A percentile compares a stretch with the other conserved stretches of the same genome.
phyloP scores from a whole-genome alignment of 371 early-diverging fungal species.

The Mortierella sp. region DNA sequence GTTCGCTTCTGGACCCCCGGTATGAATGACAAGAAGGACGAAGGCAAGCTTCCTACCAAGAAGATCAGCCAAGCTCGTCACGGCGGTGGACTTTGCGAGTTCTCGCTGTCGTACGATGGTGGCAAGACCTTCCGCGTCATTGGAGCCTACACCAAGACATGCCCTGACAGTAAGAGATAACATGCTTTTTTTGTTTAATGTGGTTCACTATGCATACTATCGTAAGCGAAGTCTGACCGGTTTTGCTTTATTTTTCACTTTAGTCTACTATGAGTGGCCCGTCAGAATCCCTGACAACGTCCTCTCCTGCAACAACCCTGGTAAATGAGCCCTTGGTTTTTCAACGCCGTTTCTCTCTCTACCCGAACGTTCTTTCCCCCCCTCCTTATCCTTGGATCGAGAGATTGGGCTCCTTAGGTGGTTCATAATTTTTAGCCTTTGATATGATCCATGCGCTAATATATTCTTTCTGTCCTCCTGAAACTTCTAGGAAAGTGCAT shows the following conservation, averaged over 20 bases:
- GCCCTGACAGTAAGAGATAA: slow-evolving; percentile 60
- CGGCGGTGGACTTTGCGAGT: slow-evolving; percentile 78
- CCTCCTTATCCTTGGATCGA: too few species aligned
- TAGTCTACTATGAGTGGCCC: slow-evolving; percentile 40
- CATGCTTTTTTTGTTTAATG: too few species aligned
- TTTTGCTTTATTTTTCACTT: not conserved
- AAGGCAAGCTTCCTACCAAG: slow-evolving; percentile 16
- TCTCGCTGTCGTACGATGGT: slow-evolving; percentile 73
- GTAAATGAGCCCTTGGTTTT: slow-evolving; percentile 3
- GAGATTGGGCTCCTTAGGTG: too few species aligned
- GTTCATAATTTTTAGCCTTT: too few species aligned
- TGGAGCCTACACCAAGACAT: slow-evolving; percentile 51
- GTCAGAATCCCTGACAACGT: slow-evolving; percentile 43
- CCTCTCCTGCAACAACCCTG: slow-evolving; percentile 32
- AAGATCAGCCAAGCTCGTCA: slow-evolving; percentile 52
- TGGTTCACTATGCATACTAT: too few species aligned
- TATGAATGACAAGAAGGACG: slow-evolving; percentile 17
- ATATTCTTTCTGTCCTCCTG: too few species aligned
- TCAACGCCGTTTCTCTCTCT: too few species aligned
- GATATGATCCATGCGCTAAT: too few species aligned
- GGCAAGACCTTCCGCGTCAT: slow-evolving; percentile 70
- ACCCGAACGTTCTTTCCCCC: too few species aligned
- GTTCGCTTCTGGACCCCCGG: slow-evolving; percentile 49
- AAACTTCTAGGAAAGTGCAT: slow-evolving; percentile 45
- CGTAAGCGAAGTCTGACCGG: too few species aligned